These are phyloP conservation scores for Penicillium cosmopolitanum DNA, from an alignment of 495 filamentous ascomycete species.

Conservation along the genomic window DNA sequence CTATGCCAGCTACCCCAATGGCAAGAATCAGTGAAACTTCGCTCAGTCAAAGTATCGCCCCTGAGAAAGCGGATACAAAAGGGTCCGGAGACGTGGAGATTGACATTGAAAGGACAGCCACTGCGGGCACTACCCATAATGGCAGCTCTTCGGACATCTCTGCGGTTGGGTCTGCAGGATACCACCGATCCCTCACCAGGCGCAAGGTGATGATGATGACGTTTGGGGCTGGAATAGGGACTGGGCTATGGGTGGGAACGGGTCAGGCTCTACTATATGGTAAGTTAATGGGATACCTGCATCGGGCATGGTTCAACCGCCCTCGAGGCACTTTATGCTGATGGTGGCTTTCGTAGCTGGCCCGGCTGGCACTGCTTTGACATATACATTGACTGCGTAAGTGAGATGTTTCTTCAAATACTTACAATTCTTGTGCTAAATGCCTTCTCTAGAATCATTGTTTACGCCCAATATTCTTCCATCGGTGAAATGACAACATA, in stretches of 20 bases:
- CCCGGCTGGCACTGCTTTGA: conserved; percentile 29
- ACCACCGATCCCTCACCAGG: conserved; percentile 32
- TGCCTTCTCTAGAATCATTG: conserved; percentile 25
- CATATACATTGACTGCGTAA: conserved; percentile 35
- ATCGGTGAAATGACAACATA: conserved; percentile 38
- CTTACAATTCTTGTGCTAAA: background rate
- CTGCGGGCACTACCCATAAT: conserved; percentile 21
- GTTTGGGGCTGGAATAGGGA: conserved; percentile 37
- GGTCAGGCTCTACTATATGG: conserved; percentile 33
- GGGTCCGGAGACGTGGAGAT: background rate
- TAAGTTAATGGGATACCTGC: conserved; percentile 4
- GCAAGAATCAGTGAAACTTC: conserved; percentile 5
- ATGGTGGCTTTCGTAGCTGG: conserved; percentile 23
- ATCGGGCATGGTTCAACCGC: background rate
- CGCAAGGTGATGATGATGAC: conserved; percentile 42
- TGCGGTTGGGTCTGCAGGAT: conserved; percentile 23
- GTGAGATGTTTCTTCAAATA: background rate
- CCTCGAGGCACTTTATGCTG: background rate
- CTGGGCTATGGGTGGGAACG: conserved; percentile 33
- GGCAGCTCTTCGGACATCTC: conserved; percentile 16
- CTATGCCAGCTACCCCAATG: conserved; percentile 2
- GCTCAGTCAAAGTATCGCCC: background rate
- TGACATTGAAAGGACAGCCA: conserved; percentile 25
- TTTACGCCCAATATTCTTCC: conserved; percentile 32
- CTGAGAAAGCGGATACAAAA: conserved; percentile 14